phyloP scores from a whole-genome alignment of 176 grass and related monocot species.

The Panicum miliaceum region DNA sequence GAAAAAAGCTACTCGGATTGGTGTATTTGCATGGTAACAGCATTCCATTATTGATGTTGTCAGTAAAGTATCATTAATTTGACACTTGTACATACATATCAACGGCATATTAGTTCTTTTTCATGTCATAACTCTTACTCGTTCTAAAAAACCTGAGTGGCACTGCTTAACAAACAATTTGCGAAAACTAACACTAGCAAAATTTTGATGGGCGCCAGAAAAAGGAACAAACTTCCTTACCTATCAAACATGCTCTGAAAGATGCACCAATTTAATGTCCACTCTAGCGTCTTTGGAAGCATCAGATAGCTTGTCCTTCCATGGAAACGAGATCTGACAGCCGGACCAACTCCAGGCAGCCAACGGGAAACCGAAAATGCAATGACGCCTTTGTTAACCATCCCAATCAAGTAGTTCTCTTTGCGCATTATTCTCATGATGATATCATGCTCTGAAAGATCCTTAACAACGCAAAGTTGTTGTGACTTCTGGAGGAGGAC shows the following conservation, averaged over 20 bases:
- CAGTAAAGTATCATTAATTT: background rate
- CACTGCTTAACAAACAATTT: background rate
- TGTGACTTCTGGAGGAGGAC: constrained; percentile 72
- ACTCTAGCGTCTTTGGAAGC: constrained; percentile 88
- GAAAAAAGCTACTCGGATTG: background rate
- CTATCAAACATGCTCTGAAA: constrained; percentile 97
- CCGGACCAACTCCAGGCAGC: constrained; percentile 79
- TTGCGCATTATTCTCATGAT: constrained; percentile 95
- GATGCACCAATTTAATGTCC: constrained; percentile 97
- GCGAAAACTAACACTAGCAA: background rate
- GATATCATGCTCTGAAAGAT: constrained; percentile 86
- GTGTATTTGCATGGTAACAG: background rate
- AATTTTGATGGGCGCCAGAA: background rate
- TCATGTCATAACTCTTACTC: background rate
- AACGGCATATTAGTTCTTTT: constrained; percentile 2
- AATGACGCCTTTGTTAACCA: constrained; percentile 92
- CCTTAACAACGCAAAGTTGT: constrained; percentile 85
- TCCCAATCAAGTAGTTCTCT: constrained; percentile 94
- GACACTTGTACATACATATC: background rate
- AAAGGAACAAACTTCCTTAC: constrained; percentile 54
- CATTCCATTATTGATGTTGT: constrained; percentile 1
- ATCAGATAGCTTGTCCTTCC: constrained; percentile 76
- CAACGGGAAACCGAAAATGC: constrained; percentile 71
- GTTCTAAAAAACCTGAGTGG: background rate
- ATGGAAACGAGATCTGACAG: constrained; percentile 49